Conservation (phyloP, 2,329 filamentous ascomycete genomes). For the Cercospora canescens region DNA sequence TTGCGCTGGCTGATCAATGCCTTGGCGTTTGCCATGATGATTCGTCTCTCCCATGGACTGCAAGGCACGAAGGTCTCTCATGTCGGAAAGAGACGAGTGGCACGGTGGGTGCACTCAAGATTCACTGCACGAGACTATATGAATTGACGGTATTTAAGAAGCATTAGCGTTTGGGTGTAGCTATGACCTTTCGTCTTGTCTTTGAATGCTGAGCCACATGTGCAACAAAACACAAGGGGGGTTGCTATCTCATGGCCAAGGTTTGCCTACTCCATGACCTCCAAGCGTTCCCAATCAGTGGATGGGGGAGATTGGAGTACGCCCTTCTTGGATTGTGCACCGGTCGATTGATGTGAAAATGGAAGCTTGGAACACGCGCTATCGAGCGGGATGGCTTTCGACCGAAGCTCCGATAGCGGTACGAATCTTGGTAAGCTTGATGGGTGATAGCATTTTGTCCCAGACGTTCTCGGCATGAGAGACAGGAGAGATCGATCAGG, state of each 20-base stretch:
- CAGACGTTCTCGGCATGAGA: neutral
- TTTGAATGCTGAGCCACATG: neutral
- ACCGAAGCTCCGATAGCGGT: neutral
- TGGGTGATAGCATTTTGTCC: neutral
- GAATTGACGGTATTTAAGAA: neutral
- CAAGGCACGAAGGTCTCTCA: neutral
- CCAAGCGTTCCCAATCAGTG: neutral
- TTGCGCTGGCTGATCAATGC: neutral
- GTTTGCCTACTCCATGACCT: neutral
- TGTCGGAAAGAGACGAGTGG: neutral
- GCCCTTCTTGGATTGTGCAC: neutral
- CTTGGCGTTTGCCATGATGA: neutral
- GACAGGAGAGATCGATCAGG: neutral
- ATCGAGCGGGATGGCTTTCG: neutral
- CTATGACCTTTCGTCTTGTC: neutral
- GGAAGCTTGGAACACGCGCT: neutral
- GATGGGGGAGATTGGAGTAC: neutral
- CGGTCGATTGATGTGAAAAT: neutral
- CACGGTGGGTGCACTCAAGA: neutral
- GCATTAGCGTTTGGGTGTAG: neutral
- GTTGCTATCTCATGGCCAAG: neutral
- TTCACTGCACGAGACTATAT: neutral
- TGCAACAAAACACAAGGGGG: neutral
- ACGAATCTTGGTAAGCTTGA: neutral
- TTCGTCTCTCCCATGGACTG: neutral